A percentile compares a stretch with the other conserved stretches of the same genome.
phyloP scores from a whole-genome alignment of 2,329 filamentous ascomycete species.

The Leptographium flavum region DNA sequence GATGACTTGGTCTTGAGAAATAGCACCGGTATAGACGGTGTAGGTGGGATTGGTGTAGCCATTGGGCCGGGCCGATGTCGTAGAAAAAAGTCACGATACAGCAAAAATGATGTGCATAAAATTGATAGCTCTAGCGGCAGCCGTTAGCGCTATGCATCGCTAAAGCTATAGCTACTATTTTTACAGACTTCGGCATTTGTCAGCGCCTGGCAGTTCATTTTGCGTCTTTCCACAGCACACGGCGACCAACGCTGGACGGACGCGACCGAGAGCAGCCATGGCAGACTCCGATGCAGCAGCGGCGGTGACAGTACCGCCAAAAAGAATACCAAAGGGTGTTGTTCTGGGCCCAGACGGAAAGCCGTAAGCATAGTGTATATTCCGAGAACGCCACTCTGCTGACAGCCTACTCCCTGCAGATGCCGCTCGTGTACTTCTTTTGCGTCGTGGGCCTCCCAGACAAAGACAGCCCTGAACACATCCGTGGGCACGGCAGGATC shows the following conservation, averaged over 20 bases:
- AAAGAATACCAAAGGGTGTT: slow-evolving; percentile 54
- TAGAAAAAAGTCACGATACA: neutral
- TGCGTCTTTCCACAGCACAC: too few species aligned
- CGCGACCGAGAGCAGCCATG: slow-evolving; percentile 16
- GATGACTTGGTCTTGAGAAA: slow-evolving; percentile 66
- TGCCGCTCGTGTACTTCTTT: slow-evolving; percentile 62
- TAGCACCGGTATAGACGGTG: slow-evolving; percentile 37
- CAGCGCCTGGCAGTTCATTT: neutral
- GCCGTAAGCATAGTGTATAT: slow-evolving; percentile 41
- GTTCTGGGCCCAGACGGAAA: slow-evolving; percentile 71
- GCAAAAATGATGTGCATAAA: neutral
- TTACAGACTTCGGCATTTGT: slow-evolving; percentile 3
- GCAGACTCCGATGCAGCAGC: slow-evolving; percentile 16
- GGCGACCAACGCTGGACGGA: neutral
- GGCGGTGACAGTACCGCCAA: slow-evolving; percentile 21
- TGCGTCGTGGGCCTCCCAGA: slow-evolving; percentile 42
- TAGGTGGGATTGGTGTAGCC: slow-evolving; percentile 1
- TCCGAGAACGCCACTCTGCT: neutral
- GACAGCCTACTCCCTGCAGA: slow-evolving; percentile 24
- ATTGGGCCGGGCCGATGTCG: neutral
- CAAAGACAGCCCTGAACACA: slow-evolving; percentile 25
- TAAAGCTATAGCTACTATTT: neutral
- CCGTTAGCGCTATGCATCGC: neutral
- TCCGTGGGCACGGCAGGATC: slow-evolving; percentile 16
- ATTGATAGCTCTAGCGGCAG: neutral